Evolutionary conservation across 2,329 filamentous ascomycete species (phyloP).

Genomic region (Coleophoma cylindrospora): DNA sequence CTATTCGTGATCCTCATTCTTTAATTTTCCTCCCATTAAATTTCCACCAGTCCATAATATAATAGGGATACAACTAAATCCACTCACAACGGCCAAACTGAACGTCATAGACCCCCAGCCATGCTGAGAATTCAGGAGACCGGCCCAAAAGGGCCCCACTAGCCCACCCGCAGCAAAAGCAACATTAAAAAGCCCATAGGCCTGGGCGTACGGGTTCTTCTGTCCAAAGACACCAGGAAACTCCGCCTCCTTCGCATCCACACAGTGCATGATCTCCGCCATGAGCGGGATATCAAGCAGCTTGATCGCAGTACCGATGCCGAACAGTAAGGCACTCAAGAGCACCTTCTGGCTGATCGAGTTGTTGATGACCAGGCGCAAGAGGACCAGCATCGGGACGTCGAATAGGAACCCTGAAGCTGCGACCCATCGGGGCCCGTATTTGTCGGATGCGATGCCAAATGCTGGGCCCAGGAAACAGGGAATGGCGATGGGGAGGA

Average conservation of each 20-base stretch:
- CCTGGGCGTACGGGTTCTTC: constrained; percentile 52
- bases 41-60: background rate
- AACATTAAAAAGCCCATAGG: constrained; percentile 48
- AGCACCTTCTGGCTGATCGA: constrained; percentile 56
- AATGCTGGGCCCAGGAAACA: constrained; percentile 52
- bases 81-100: constrained; percentile 34
- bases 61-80: background rate
- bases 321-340: constrained; percentile 53
- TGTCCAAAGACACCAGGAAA: constrained; percentile 44
- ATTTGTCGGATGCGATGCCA: constrained; percentile 39
- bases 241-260: constrained; percentile 46
- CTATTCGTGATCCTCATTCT: background rate
- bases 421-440: constrained; percentile 58
- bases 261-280: constrained; percentile 59
- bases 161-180: constrained; percentile 45
- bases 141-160: constrained; percentile 44
- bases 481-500: constrained; percentile 51
- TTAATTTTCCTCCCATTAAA: background rate
- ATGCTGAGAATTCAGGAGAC: constrained; percentile 36
- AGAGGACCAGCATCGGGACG: constrained; percentile 52
- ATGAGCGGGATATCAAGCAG: constrained; percentile 59
- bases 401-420: constrained; percentile 50
- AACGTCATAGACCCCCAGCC: constrained; percentile 48
- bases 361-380: constrained; percentile 58
- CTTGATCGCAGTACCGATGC: constrained; percentile 51